Evolutionary conservation across 768 basidiomycete species (phyloP), one percentile per base, ranked within the genome.

Genomic region (Mycena haematopus): DNA sequence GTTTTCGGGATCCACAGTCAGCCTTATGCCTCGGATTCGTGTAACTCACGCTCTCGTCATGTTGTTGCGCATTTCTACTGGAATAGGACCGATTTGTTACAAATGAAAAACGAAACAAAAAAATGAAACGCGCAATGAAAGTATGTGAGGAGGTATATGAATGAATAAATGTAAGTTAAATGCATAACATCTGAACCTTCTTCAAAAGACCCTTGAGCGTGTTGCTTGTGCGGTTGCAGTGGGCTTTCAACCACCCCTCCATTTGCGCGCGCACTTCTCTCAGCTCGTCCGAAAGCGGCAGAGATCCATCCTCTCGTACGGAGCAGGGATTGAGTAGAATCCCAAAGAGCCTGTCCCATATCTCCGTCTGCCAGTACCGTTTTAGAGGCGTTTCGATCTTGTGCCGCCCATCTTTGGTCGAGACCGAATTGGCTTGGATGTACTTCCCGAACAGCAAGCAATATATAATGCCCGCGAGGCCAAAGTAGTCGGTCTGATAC

Each of bases 391-490:
- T 86, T 17, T 85, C 79, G 54, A 95, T 84, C 79, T 85, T 90
- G 78, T 88, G 84, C 60, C 82, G 77, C 47, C 74, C 74, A 2
- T 75, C 73, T 11, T 74, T 75, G 5, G 74, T 70, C 31, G 72
- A 75, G 49, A 90, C 78, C 10, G 88, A 81, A 62, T 83, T 82
- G 14, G 86, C 86, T 71, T 95, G 89, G 74, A 99, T 93, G 78
- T 98, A 96, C 76, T 94, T 96, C 25, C 96, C 96, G 71, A 95
- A 98, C 31, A 99, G 84, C 87, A 99, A 89, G 80, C 94, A 97
- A 76, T 93, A 97, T 36, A 95, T 84, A 70, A 99, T 90, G 47
- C 95, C 90, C 0, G 93, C 95, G 21, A 99, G 85, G n/a, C 97
- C 97, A 72, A 87, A 94, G 75, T 99, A 99, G 74, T 99, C 97